Conservation (phyloP, 2,329 filamentous ascomycete genomes). For the Teratosphaeriaceae sp. region DNA sequence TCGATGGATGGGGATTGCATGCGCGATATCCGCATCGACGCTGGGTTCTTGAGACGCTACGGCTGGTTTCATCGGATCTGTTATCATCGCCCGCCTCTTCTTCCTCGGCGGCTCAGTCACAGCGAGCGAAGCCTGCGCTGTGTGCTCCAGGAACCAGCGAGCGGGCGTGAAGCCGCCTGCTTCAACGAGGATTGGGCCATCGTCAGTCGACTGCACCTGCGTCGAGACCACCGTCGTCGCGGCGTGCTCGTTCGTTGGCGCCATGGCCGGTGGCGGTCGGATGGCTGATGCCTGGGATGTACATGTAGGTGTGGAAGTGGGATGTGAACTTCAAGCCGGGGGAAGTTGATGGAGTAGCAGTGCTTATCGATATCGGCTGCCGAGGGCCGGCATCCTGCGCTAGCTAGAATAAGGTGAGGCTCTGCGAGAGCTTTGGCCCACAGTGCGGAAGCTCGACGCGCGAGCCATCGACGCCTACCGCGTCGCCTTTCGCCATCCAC, state of each 20-base stretch:
- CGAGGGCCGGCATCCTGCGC: not conserved
- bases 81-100: slow-evolving; percentile 5
- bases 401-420: not conserved
- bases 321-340: no score
- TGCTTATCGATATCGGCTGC: slow-evolving; percentile 5
- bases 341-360: no score
- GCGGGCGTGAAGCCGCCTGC: slow-evolving; percentile 25
- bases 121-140: slow-evolving; percentile 9
- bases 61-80: no score
- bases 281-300: no score
- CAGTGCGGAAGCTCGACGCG: slow-evolving; percentile 3
- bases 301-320: no score
- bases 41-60: not conserved
- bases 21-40: not conserved
- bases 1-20: slow-evolving; percentile 19
- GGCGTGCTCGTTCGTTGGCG: slow-evolving; percentile 12
- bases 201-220: slow-evolving; percentile 20
- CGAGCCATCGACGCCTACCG: not conserved
- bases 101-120: slow-evolving; percentile 20
- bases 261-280: no score
- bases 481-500: not conserved
- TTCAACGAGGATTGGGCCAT: slow-evolving; percentile 23
- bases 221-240: slow-evolving; percentile 21
- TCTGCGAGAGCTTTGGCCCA: slow-evolving; percentile 4
- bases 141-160: slow-evolving; percentile 26